Percentiles rank a stretch among this genome's conserved stretches.
Conservation (phyloP, 2,329 filamentous ascomycete species). For the Aureobasidium namibiae region DNA sequence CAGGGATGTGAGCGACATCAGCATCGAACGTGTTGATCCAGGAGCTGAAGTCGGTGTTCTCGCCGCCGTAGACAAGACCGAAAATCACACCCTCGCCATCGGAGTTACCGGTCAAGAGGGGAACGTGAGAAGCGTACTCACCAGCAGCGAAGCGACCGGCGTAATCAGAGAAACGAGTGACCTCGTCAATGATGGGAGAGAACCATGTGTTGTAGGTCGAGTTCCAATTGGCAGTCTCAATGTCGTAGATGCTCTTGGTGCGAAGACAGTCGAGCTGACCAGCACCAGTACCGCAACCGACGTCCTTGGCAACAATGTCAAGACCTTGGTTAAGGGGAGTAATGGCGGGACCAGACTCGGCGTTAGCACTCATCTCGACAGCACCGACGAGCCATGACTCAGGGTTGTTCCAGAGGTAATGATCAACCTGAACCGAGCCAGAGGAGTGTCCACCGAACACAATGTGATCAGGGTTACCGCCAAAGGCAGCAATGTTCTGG, state of each 20-base stretch:
- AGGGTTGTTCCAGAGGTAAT: conserved; percentile 29
- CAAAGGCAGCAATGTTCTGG: conserved; percentile 9
- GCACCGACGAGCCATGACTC: conserved; percentile 8
- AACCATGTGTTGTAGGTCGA: conserved; percentile 15
- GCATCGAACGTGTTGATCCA: conserved; percentile 40
- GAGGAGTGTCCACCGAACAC: conserved; percentile 29
- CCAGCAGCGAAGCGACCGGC: conserved; percentile 8
- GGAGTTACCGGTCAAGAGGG: conserved; percentile 7
- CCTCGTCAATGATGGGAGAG: conserved; percentile 9
- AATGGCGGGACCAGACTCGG: conserved; percentile 33
- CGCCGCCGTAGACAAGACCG: conserved; percentile 5
- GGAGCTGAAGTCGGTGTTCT: conserved; percentile 28
- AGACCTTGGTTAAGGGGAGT: conserved; percentile 31
- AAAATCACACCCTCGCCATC: conserved; percentile 9
- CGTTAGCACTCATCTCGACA: conserved; percentile 37
- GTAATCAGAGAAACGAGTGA: conserved; percentile 11
- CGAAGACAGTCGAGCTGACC: conserved; percentile 34
- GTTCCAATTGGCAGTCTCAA: conserved; percentile 29
- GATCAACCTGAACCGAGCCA: conserved; percentile 24
- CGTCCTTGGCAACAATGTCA: conserved; percentile 30
- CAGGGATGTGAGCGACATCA: conserved; percentile 32
- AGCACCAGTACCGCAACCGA: conserved; percentile 27
- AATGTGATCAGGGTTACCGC: conserved; percentile 5
- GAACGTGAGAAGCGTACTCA: conserved; percentile 9
- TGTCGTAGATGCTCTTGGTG: conserved; percentile 22